Conservation (phyloP, 352 stramenopile genomes). For the Thalassiosira exigua region DNA sequence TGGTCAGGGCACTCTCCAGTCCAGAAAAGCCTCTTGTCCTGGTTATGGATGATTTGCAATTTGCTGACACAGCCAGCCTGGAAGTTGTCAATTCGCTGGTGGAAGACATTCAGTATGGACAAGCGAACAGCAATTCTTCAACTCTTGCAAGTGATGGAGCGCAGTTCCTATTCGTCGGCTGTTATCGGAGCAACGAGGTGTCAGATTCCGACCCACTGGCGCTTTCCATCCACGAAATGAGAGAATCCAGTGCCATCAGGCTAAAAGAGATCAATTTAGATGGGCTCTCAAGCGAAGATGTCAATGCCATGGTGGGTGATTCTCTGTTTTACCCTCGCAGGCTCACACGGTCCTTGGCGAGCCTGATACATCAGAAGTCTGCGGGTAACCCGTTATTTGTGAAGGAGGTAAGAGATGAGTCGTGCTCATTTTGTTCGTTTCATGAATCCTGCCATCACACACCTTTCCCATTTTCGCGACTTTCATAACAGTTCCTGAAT, state of each 20-base stretch:
- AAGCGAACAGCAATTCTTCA: neutral
- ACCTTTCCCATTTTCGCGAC: too few species aligned
- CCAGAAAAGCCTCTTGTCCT: slow-evolving; percentile 9
- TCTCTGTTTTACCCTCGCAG: slow-evolving; percentile 16
- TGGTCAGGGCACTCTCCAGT: slow-evolving; percentile 38
- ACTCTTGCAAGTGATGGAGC: neutral
- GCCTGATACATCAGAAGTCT: slow-evolving; percentile 31
- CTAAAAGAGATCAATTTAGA: slow-evolving; percentile 17
- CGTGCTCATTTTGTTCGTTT: too few species aligned
- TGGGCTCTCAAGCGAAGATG: slow-evolving; percentile 10
- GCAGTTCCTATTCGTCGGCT: slow-evolving; percentile 25
- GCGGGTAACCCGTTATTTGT: slow-evolving; percentile 40
- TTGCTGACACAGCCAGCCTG: slow-evolving; percentile 14
- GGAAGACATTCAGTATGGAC: too few species aligned
- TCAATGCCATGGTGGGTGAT: slow-evolving; percentile 30
- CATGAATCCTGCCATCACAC: too few species aligned
- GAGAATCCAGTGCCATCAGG: neutral
- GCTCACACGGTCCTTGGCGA: slow-evolving; percentile 22
- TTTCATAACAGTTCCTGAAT: too few species aligned
- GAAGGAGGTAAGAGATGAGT: slow-evolving; percentile 26
- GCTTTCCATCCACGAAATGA: slow-evolving; percentile 8
- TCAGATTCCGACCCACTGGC: neutral
- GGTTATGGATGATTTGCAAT: slow-evolving; percentile 46
- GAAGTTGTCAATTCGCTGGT: slow-evolving; percentile 26
- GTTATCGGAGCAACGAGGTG: slow-evolving; percentile 20